Percentiles rank a stretch among this genome's conserved stretches.
phyloP scores from a whole-genome alignment of 1,139 yeast genomes.

The Taphrina flavorubra region DNA sequence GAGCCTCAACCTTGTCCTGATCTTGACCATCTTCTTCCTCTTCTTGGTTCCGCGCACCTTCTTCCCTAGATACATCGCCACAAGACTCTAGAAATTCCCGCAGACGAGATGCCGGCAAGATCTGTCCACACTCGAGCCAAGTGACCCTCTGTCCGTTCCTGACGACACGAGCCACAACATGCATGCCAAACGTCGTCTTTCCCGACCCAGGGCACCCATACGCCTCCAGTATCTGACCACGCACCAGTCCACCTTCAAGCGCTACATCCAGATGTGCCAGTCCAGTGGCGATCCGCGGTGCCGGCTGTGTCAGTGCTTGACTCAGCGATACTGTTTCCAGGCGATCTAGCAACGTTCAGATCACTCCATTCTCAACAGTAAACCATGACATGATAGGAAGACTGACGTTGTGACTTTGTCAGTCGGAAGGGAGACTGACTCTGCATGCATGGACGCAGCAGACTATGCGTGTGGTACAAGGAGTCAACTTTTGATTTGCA shows the following conservation, averaged over 20 bases:
- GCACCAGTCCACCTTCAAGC: slow-evolving; percentile 34
- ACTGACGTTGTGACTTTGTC: slow-evolving; percentile 22
- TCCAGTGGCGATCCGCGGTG: slow-evolving; percentile 18
- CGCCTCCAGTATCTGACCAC: slow-evolving; percentile 40
- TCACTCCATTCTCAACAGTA: too few relatives aligned
- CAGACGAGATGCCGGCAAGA: slow-evolving; percentile 28
- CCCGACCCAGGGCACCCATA: slow-evolving; percentile 42
- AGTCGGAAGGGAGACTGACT: slow-evolving; percentile 11
- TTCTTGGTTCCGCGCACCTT: not conserved
- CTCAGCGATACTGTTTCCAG: slow-evolving; percentile 30
- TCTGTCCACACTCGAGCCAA: slow-evolving; percentile 33
- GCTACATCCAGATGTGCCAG: slow-evolving; percentile 20
- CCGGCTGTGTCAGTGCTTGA: slow-evolving; percentile 21
- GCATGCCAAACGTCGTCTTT: slow-evolving; percentile 41
- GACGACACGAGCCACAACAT: slow-evolving; percentile 26
- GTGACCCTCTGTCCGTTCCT: not conserved
- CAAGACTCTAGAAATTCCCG: not conserved
- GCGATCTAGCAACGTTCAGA: slow-evolving; percentile 18
- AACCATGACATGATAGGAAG: not conserved
- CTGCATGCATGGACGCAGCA: slow-evolving; percentile 3
- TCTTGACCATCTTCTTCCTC: slow-evolving; percentile 1
- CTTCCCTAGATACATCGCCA: not conserved
- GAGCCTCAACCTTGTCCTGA: not conserved
- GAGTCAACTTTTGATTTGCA: too few relatives aligned
- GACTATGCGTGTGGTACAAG: not conserved